Evolutionary conservation across 2,329 filamentous ascomycete genomes (phyloP).

Genomic region (Thelonectria discophora): DNA sequence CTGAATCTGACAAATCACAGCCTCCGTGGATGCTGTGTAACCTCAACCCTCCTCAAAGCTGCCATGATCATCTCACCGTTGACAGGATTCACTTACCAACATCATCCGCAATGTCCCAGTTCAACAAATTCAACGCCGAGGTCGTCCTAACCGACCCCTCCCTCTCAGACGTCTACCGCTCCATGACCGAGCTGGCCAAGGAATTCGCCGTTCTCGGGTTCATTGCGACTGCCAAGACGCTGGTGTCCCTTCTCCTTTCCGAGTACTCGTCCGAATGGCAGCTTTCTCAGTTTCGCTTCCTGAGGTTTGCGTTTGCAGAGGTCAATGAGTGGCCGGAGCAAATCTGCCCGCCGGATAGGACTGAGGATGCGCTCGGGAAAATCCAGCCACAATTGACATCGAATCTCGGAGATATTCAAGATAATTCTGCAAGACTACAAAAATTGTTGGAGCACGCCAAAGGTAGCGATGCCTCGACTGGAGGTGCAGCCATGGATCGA

Average conservation of each 20-base stretch:
- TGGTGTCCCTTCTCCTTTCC: constrained; percentile 32
- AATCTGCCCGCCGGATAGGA: constrained; percentile 18
- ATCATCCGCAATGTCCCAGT: not conserved
- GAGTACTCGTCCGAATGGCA: constrained; percentile 34
- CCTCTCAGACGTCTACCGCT: constrained; percentile 22
- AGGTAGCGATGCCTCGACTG: not conserved
- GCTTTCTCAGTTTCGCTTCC: not conserved
- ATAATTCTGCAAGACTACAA: constrained; percentile 4
- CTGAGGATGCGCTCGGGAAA: not conserved
- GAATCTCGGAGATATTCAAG: not conserved
- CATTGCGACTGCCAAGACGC: constrained; percentile 18
- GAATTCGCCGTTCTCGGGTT: constrained; percentile 35
- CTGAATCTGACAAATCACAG: no score
- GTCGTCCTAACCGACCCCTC: constrained; percentile 15
- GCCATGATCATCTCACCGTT: no score
- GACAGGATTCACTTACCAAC: no score
- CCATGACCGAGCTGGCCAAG: constrained; percentile 22
- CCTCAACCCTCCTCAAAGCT: no score
- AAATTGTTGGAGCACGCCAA: not conserved
- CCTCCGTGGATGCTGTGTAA: no score
- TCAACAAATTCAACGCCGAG: constrained; percentile 24
- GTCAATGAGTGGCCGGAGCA: constrained; percentile 28
- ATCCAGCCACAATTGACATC: not conserved
- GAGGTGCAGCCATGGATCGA: not conserved
- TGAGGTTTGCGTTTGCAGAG: constrained; percentile 32